Evolutionary conservation across 179 eudicot species (phyloP).

Genomic region (Beta corolliflora): DNA sequence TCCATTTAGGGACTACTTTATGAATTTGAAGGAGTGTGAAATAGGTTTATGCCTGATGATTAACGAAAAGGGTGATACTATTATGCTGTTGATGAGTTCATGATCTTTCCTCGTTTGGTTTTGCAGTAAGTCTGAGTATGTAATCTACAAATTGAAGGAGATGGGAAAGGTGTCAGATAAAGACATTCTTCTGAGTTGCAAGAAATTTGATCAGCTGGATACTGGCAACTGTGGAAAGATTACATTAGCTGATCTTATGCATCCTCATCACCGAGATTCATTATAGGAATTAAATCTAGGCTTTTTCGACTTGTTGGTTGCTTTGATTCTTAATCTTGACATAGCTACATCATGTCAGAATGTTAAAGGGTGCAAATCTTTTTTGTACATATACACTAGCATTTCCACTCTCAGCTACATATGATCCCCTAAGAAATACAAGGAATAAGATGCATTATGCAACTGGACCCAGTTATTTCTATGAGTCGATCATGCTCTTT

Average conservation of each 20-base stretch:
- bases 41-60: background rate
- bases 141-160: constrained; percentile 96
- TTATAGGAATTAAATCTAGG: background rate
- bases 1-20: no score
- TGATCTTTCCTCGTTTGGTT: background rate
- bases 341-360: background rate
- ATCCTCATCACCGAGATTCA: constrained; percentile 32
- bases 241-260: constrained; percentile 83
- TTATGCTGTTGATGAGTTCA: background rate
- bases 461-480: no score
- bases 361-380: background rate
- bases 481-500: background rate
- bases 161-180: constrained; percentile 90
- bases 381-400: constrained; percentile 13
- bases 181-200: constrained; percentile 73
- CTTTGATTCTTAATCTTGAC: background rate
- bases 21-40: no score
- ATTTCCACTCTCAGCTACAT: background rate
- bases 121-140: constrained; percentile 91
- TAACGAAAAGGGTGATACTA: background rate
- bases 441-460: no score
- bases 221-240: constrained; percentile 84
- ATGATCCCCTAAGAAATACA: no score
- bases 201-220: constrained; percentile 82
- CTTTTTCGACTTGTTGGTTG: background rate